Percentiles rank a stretch among this genome's conserved stretches.
Evolutionary conservation across 2,329 filamentous ascomycete genomes (phyloP).

Genomic region (Talaromyces sp.): DNA sequence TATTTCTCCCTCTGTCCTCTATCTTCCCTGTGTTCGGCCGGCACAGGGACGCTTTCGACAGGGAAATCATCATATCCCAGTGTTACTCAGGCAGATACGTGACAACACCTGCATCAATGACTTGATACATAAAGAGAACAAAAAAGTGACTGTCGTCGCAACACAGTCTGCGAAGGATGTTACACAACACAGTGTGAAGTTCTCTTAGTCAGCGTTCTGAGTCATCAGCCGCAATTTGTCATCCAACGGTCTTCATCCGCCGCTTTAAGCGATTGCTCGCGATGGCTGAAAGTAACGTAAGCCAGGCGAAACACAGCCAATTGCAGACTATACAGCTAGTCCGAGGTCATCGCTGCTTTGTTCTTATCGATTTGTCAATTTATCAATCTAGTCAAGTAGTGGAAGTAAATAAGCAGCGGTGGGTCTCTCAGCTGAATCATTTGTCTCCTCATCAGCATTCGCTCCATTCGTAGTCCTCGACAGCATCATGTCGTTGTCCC

Average conservation of each 20-base stretch:
- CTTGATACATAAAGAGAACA: background rate
- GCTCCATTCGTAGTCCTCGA: background rate
- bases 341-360: background rate
- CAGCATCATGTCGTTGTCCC: conserved; percentile 3
- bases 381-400: too few species aligned
- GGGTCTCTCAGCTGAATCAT: background rate
- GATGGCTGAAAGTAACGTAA: background rate
- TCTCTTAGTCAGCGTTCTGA: background rate
- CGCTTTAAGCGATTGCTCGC: background rate
- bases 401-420: background rate
- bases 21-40: background rate
- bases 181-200: background rate
- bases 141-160: background rate
- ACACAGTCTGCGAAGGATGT: background rate
- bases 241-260: background rate
- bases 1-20: background rate
- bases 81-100: too few species aligned
- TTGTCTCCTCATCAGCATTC: background rate
- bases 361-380: background rate
- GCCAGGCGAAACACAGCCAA: background rate
- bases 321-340: background rate
- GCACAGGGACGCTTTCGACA: background rate
- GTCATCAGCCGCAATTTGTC: background rate
- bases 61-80: background rate
- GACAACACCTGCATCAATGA: background rate